phyloP scores from a whole-genome alignment of 495 filamentous ascomycete genomes.

The Polyplosphaeria fusca region DNA sequence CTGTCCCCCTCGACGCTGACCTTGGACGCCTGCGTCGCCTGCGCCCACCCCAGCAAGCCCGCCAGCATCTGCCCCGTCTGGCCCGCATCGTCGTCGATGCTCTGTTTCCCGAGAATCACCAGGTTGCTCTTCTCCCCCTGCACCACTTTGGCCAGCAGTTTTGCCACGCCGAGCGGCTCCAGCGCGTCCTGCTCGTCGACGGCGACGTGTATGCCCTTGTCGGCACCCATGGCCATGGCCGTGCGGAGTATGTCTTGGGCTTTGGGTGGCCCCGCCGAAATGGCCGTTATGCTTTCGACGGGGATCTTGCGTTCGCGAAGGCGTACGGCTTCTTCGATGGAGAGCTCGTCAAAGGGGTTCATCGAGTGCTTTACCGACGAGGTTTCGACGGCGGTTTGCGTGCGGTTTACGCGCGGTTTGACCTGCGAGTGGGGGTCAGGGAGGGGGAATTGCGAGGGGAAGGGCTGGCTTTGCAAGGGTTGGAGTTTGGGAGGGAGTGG shows the following conservation, averaged over 20 bases:
- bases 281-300: conserved; percentile 85
- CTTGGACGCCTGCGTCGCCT: conserved; percentile 88
- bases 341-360: conserved; percentile 99
- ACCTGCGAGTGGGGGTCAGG: conserved; percentile 52
- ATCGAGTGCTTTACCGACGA: conserved; percentile 91
- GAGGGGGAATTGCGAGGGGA: background rate
- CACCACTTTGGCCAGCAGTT: conserved; percentile 75
- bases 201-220: conserved; percentile 83
- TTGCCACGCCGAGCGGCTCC: conserved; percentile 90
- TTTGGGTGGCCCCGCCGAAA: conserved; percentile 85
- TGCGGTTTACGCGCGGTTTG: conserved; percentile 96
- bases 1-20: conserved; percentile 66
- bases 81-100: conserved; percentile 90
- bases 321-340: conserved; percentile 90
- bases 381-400: conserved; percentile 90
- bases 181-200: conserved; percentile 58
- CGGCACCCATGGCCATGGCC: conserved; percentile 98
- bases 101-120: conserved; percentile 93
- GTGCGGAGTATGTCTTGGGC: conserved; percentile 82
- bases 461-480: background rate
- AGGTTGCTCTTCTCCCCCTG: conserved; percentile 81
- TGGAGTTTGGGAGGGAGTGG: conserved; percentile 4
- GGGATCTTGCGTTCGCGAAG: conserved; percentile 73
- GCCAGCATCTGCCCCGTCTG: conserved; percentile 99
- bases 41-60: conserved; percentile 83